Percentiles rank a stretch among this genome's conserved stretches.
Conservation (phyloP, 2,329 filamentous ascomycete species). For the Colletotrichum higginsianum region DNA sequence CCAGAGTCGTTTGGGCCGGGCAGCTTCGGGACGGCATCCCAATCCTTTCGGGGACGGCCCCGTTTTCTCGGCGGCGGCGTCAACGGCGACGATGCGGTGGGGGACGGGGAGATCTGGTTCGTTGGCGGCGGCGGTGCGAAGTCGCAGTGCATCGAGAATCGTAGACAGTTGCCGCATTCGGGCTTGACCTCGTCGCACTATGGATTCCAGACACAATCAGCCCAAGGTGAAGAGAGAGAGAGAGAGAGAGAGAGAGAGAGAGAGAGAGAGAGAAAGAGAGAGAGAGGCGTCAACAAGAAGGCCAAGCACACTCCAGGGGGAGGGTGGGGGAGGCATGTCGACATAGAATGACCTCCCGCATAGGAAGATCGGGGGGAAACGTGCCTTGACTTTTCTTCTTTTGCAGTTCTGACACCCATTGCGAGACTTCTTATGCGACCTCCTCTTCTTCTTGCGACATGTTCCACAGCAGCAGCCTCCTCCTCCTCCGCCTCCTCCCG, state of each 20-base stretch:
- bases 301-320: not conserved
- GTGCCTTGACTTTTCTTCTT: conserved; percentile 43
- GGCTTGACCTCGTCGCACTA: conserved; percentile 45
- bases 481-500: not conserved
- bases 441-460: conserved; percentile 36
- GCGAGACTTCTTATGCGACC: conserved; percentile 41
- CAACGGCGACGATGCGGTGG: conserved; percentile 12
- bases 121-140: conserved; percentile 24
- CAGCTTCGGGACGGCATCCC: conserved; percentile 31
- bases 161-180: conserved; percentile 41
- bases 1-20: conserved; percentile 13
- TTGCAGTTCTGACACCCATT: conserved; percentile 44
- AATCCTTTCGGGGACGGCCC: conserved; percentile 42
- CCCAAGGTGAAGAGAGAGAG: not conserved
- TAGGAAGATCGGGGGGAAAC: not conserved
- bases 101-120: conserved; percentile 11
- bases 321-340: not conserved
- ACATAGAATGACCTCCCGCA: not conserved
- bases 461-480: conserved; percentile 27
- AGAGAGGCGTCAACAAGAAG: too few species aligned
- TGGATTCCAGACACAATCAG: not conserved
- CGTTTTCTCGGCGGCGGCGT: conserved; percentile 30
- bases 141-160: conserved; percentile 43
- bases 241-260: too few species aligned
- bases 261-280: too few species aligned